These are phyloP conservation scores for Trichoderma asperellum DNA, from an alignment of 2,329 filamentous ascomycete genomes.

Conservation along the genomic window DNA sequence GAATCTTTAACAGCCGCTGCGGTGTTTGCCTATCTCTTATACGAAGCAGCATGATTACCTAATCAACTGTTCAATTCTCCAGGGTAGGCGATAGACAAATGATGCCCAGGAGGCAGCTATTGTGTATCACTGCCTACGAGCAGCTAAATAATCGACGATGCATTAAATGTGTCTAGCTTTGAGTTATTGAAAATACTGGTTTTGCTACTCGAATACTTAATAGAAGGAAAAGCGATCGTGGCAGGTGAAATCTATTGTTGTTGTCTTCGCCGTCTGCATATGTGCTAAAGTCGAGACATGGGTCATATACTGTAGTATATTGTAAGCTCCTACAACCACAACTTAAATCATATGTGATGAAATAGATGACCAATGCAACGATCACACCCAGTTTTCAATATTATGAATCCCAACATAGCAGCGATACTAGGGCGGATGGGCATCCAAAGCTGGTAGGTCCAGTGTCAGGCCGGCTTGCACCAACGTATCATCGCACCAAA, in stretches of 20 bases:
- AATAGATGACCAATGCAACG: not conserved
- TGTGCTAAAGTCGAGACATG: no score
- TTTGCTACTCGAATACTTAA: not conserved
- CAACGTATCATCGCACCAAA: not conserved
- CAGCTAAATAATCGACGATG: not conserved
- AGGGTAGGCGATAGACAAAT: not conserved
- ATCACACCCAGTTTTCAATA: not conserved
- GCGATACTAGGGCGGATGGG: not conserved
- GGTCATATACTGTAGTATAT: no score
- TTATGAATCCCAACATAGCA: not conserved
- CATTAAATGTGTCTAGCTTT: not conserved
- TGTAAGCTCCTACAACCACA: not conserved
- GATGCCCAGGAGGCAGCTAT: not conserved
- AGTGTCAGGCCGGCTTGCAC: not conserved
- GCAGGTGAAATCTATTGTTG: not conserved
- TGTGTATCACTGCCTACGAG: not conserved
- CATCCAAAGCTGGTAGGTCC: not conserved
- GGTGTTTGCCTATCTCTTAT: not conserved
- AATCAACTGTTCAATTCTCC: not conserved
- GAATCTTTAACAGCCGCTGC: not conserved
- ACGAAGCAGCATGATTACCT: not conserved
- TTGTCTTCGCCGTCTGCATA: no score
- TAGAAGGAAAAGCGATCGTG: not conserved
- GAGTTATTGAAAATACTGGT: not conserved
- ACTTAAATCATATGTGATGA: no score